These are phyloP conservation scores for Cryptococcus sp. DNA, from an alignment of 1,284 basidiomycete species.

Conservation along the genomic window DNA sequence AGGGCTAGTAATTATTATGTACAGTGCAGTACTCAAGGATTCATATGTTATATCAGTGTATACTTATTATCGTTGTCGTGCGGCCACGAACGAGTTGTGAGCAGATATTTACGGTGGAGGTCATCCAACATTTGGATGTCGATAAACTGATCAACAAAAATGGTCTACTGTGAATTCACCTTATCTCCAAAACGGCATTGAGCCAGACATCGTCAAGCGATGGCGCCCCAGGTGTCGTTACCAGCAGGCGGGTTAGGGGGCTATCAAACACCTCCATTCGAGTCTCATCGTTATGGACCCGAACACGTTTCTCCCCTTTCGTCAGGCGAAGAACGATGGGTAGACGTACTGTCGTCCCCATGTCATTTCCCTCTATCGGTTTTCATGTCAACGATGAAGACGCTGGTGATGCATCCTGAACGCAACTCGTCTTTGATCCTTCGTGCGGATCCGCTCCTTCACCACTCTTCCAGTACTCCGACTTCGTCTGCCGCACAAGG, in stretches of 20 bases:
- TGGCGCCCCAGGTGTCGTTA: no score
- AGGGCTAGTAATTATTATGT: neutral
- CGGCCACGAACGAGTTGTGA: neutral
- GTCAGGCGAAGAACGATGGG: conserved; percentile 16
- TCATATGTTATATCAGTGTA: neutral
- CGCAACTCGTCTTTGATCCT: conserved; percentile 49
- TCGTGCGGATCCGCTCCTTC: conserved; percentile 39
- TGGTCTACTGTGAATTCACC: no score
- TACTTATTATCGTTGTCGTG: neutral
- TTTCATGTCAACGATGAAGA: conserved; percentile 39
- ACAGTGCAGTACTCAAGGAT: neutral
- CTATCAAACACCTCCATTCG: conserved; percentile 9
- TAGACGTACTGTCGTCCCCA: conserved; percentile 24
- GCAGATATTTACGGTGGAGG: neutral
- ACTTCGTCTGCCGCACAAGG: no score
- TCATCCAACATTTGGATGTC: neutral
- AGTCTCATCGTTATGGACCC: neutral
- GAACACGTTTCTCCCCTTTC: neutral
- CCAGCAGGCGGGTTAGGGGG: conserved; percentile 1
- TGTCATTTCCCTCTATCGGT: conserved; percentile 38
- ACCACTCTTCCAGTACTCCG: neutral
- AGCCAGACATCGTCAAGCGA: no score
- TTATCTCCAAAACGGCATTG: no score
- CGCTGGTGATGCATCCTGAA: conserved; percentile 48
- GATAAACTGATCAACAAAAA: no score